Conservation (phyloP, 208 protist species). For the Polymyxa betae region DNA sequence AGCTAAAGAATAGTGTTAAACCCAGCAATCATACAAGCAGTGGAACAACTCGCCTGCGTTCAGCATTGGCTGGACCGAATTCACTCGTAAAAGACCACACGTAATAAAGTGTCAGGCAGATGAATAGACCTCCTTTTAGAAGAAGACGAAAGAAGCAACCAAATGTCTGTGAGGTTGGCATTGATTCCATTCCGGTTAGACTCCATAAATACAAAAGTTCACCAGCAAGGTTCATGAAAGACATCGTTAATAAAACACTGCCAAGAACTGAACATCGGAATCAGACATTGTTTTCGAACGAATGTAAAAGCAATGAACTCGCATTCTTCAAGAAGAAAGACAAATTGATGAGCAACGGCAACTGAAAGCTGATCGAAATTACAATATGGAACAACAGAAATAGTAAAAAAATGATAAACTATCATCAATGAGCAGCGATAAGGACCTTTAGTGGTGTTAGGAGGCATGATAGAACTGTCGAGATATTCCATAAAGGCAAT, state of each 20-base stretch:
- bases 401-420: neutral
- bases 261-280: neutral
- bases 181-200: neutral
- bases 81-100: neutral
- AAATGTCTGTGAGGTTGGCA: neutral
- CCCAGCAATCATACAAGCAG: neutral
- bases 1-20: neutral
- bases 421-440: no score
- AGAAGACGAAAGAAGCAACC: neutral
- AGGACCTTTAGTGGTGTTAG: neutral
- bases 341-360: neutral
- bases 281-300: neutral
- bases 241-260: neutral
- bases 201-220: slow-evolving; percentile 50
- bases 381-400: neutral
- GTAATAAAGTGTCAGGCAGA: slow-evolving; percentile 18
- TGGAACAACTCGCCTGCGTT: neutral
- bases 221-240: neutral
- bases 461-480: neutral
- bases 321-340: neutral
- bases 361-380: neutral
- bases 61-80: slow-evolving; percentile 7
- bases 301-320: neutral
- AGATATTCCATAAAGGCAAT: neutral
- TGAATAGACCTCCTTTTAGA: slow-evolving; percentile 4